These are phyloP conservation scores for Physcomitrium patens DNA, from an alignment of 225 moss, liverwort and hornwort genomes.

Conservation along the genomic window DNA sequence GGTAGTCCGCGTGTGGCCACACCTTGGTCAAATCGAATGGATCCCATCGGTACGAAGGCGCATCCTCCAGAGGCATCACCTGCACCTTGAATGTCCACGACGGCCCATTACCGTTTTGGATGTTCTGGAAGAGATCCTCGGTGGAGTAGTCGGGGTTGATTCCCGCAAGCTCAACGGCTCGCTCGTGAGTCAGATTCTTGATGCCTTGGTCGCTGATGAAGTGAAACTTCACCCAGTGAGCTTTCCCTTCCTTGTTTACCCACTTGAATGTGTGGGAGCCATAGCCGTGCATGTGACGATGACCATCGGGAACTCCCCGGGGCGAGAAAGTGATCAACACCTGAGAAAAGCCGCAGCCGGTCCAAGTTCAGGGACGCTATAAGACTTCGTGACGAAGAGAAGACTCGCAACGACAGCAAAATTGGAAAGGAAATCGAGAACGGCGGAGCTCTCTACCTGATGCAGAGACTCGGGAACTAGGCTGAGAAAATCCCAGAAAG, in stretches of 20 bases:
- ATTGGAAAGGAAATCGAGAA: background rate
- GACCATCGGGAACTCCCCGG: slow-evolving; percentile 78
- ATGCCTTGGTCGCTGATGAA: slow-evolving; percentile 60
- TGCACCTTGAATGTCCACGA: slow-evolving; percentile 91
- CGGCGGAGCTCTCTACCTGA: slow-evolving; percentile 53
- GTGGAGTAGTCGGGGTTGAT: slow-evolving; percentile 84
- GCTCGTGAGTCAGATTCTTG: slow-evolving; percentile 72
- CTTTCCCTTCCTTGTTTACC: slow-evolving; percentile 81
- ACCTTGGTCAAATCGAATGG: slow-evolving; percentile 92
- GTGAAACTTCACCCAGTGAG: slow-evolving; percentile 69
- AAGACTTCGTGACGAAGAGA: background rate
- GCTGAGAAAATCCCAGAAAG: slow-evolving; percentile 92
- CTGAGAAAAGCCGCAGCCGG: slow-evolving; percentile 27
- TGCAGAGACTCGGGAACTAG: slow-evolving; percentile 83
- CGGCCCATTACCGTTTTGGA: slow-evolving; percentile 74
- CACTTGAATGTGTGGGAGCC: slow-evolving; percentile 89
- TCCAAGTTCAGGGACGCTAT: background rate
- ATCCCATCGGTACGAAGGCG: slow-evolving; percentile 68
- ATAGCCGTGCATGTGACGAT: slow-evolving; percentile 89
- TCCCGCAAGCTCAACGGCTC: slow-evolving; percentile 70
- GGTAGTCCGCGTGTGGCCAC: slow-evolving; percentile 85
- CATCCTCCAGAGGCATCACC: slow-evolving; percentile 92
- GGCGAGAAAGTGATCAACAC: slow-evolving; percentile 91
- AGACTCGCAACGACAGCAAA: background rate
- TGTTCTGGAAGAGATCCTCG: slow-evolving; percentile 78